Evolutionary conservation across 2,329 filamentous ascomycete species (phyloP).

Genomic region (Teratosphaeria epicoccoides): DNA sequence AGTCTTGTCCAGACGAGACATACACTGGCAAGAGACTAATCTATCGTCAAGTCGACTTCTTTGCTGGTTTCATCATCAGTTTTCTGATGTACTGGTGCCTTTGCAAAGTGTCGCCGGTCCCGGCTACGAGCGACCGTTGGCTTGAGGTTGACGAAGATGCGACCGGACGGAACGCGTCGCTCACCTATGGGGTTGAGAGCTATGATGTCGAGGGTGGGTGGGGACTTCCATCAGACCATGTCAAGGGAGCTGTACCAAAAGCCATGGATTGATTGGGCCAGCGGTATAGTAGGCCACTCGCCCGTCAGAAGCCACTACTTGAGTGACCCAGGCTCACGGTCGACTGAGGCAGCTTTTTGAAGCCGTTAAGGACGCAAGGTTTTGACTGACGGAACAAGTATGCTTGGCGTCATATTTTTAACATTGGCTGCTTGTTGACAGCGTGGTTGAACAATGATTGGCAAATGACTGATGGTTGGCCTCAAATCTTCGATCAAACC

Average conservation of each 20-base stretch:
- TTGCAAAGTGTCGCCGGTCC: slow-evolving; percentile 59
- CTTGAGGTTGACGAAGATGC: slow-evolving; percentile 61
- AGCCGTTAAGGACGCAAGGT: too few relatives aligned
- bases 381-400: too few relatives aligned
- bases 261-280: background rate
- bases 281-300: too few relatives aligned
- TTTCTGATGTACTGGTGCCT: slow-evolving; percentile 57
- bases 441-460: too few relatives aligned
- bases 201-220: background rate
- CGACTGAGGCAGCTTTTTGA: too few relatives aligned
- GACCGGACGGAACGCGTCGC: slow-evolving; percentile 13
- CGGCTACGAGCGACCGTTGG: slow-evolving; percentile 65
- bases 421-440: too few relatives aligned
- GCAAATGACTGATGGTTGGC: too few relatives aligned
- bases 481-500: too few relatives aligned
- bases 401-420: too few relatives aligned
- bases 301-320: too few relatives aligned
- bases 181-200: background rate
- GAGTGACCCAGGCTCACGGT: too few relatives aligned
- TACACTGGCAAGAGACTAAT: background rate
- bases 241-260: background rate
- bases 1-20: background rate
- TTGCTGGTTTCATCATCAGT: slow-evolving; percentile 68
- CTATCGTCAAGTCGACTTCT: slow-evolving; percentile 58
- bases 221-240: background rate